These are phyloP conservation scores for Colletotrichum theobromicola DNA, from an alignment of 2,329 filamentous ascomycete species.

Conservation along the genomic window DNA sequence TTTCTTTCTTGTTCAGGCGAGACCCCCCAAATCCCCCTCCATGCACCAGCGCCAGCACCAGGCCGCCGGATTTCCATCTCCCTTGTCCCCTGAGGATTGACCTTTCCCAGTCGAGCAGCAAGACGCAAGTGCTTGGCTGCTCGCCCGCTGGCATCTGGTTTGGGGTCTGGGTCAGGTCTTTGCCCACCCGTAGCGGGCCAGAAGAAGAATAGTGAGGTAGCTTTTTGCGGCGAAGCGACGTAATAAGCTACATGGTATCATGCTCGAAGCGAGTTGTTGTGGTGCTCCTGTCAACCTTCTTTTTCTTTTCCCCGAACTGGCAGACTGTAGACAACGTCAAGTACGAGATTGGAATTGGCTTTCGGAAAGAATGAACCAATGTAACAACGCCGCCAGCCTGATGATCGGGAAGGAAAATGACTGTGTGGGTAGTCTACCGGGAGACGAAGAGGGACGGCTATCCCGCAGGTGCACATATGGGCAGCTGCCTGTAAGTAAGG, in stretches of 20 bases:
- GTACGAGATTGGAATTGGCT: neutral
- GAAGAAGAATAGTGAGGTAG: neutral
- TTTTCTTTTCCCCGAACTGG: neutral
- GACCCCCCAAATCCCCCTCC: neutral
- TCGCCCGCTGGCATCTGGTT: neutral
- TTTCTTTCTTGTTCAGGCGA: neutral
- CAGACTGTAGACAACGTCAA: constrained; percentile 8
- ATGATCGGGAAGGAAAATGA: neutral
- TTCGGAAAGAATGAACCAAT: neutral
- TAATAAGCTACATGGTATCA: neutral
- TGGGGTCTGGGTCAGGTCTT: neutral
- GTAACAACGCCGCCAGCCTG: neutral
- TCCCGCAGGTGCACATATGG: neutral
- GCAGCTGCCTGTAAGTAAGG: neutral
- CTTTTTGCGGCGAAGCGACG: neutral
- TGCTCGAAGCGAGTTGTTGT: neutral
- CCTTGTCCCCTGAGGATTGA: constrained; percentile 13
- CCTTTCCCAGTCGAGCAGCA: constrained; percentile 5
- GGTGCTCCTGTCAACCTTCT: neutral
- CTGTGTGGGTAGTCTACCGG: neutral
- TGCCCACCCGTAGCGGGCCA: neutral
- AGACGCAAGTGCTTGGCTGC: neutral
- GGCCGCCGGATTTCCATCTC: constrained; percentile 5
- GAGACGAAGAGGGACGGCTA: neutral
- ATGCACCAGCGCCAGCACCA: constrained; percentile 5